Evolutionary conservation across 352 stramenopile species (phyloP), one percentile per base, ranked within the genome.

Genomic region (Albugo laibachii): DNA sequence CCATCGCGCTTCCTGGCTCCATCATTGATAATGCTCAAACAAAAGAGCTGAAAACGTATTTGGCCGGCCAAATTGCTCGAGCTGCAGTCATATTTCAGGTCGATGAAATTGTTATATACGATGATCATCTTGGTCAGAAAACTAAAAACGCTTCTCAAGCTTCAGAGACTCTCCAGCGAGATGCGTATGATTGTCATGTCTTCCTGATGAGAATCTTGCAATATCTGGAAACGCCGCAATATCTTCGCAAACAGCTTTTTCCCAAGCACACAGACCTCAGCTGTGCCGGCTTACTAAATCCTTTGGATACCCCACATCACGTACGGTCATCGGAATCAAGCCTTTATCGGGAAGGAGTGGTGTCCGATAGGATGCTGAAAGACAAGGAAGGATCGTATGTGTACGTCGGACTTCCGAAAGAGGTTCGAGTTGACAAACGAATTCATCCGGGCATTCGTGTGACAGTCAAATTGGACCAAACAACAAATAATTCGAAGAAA

Each of bases 191-290:
- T 58, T 92, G 68, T 43, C 80, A 84, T 53, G 72, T 89, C 37
- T 86, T 92, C 48, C 71, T 92, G 52, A 69, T 65, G 5, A 77
- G 88, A 24, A 83, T 97, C 45, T 62, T 97, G 18, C 93, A 99
- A 75, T 99, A 98, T 65, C 77, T 95, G 19, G 95, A 99, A 65
- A 98, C 92, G 47, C 95, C 95, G 38, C 95, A 98, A 63, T 99
- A 99, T 58, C 61, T 99, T 41, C 81, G 94, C n/a, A 80, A 89
- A 42, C 68, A 81, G 50, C 80, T 99, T 38, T 97, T 98, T 59
- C 94, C 94, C 1, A 97, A 97, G 85, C 94, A 98, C 73, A 72
- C 74, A 27, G 93, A 98, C 62, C 69, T 99, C 45, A 94, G 93
- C 57, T 97, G 95, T 62, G 91, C 92, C 0, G 95, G 95, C 5